These are phyloP conservation scores for Rhizopogon rudus DNA, from an alignment of 768 basidiomycete genomes.

Conservation along the genomic window DNA sequence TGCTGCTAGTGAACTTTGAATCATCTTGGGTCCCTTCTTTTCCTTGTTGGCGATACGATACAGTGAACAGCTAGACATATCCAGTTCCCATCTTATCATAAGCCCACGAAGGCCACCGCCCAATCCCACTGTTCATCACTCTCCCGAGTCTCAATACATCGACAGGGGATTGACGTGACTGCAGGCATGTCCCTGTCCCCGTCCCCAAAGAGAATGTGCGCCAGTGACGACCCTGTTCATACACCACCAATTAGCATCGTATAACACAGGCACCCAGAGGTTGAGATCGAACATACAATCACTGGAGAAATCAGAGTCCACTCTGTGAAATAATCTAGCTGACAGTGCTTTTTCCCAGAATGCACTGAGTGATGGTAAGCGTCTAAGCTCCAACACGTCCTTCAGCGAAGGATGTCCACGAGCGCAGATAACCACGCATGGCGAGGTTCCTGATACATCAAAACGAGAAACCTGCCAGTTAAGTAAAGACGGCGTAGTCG, in stretches of 20 bases:
- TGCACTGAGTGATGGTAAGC: neutral
- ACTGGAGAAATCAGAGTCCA: neutral
- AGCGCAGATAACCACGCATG: slow-evolving; percentile 41
- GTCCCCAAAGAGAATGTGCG: slow-evolving; percentile 11
- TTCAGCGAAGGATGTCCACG: slow-evolving; percentile 19
- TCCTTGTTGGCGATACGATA: neutral
- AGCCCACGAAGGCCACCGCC: slow-evolving; percentile 23
- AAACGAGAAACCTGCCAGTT: slow-evolving; percentile 48
- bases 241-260: neutral
- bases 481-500: slow-evolving; percentile 16
- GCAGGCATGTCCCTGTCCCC: slow-evolving; percentile 18
- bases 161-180: slow-evolving; percentile 19
- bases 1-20: neutral
- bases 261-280: neutral
- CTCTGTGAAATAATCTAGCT: neutral
- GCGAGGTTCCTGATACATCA: slow-evolving; percentile 29
- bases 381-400: neutral
- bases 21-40: neutral
- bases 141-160: slow-evolving; percentile 15
- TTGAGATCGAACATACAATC: neutral
- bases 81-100: slow-evolving; percentile 7
- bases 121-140: slow-evolving; percentile 20
- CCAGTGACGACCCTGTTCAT: neutral
- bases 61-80: neutral
- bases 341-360: neutral